These are phyloP conservation scores for Actinomucor elegans DNA, from an alignment of 371 early-diverging fungal species.

Conservation along the genomic window DNA sequence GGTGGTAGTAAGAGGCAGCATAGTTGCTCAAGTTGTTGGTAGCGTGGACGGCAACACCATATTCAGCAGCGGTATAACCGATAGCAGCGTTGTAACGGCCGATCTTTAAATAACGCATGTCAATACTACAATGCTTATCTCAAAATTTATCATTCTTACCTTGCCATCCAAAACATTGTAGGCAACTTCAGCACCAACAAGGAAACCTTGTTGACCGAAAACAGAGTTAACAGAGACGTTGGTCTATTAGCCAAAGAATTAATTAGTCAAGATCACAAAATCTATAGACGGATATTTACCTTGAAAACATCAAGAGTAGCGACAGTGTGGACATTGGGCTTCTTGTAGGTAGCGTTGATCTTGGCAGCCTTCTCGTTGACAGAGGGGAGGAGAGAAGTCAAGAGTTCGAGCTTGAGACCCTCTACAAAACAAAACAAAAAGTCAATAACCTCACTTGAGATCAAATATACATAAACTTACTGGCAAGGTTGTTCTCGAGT, in stretches of 20 bases:
- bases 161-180: constrained; percentile 88
- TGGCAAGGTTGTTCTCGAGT: constrained; percentile 90
- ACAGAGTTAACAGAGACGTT: constrained; percentile 52
- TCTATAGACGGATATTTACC: constrained; percentile 19
- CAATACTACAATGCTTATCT: too few relatives aligned
- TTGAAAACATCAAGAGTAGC: constrained; percentile 53
- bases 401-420: constrained; percentile 53
- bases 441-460: background rate
- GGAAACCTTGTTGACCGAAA: constrained; percentile 79
- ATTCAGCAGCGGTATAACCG: constrained; percentile 87
- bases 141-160: constrained; percentile 35
- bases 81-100: constrained; percentile 84
- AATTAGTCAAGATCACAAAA: background rate
- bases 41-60: constrained; percentile 85
- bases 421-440: constrained; percentile 14
- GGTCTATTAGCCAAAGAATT: constrained; percentile 26
- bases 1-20: constrained; percentile 95
- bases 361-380: constrained; percentile 51
- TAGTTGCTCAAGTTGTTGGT: constrained; percentile 69
- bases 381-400: constrained; percentile 49
- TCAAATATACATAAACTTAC: constrained; percentile 38
- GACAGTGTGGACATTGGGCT: constrained; percentile 52
- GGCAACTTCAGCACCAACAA: constrained; percentile 89
- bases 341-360: constrained; percentile 50
- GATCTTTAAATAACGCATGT: too few relatives aligned